Percentiles rank a stretch among this genome's conserved stretches.
Evolutionary conservation across 2,329 filamentous ascomycete genomes (phyloP).

Genomic region (Trichoderma koningii): DNA sequence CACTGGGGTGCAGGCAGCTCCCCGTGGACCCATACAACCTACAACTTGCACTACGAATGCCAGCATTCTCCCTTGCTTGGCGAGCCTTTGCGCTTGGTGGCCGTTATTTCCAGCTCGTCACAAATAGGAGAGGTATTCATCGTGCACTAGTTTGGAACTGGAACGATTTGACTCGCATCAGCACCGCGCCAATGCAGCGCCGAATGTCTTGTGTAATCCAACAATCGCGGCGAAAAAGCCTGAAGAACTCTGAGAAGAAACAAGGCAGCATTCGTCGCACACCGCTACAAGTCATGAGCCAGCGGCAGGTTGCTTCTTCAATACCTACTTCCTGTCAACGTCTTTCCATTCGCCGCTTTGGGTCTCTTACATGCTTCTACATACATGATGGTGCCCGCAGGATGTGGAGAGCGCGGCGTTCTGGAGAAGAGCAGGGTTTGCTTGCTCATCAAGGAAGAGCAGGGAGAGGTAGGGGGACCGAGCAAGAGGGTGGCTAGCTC

Average conservation of each 20-base stretch:
- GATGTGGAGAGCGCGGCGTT: conserved; percentile 9
- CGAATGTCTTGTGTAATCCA: neutral
- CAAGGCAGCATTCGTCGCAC: neutral
- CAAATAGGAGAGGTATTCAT: neutral
- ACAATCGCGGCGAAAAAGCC: neutral
- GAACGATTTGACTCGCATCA: conserved; percentile 3
- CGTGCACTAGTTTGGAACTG: neutral
- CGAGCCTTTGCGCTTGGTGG: neutral
- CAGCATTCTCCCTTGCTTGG: conserved; percentile 5
- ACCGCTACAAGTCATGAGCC: conserved; percentile 8
- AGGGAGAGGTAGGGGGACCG: too few species aligned
- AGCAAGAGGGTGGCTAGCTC: neutral
- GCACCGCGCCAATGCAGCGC: neutral
- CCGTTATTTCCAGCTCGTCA: neutral
- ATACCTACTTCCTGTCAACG: neutral
- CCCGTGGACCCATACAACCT: neutral
- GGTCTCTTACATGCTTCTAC: conserved; percentile 16
- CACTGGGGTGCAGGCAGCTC: neutral
- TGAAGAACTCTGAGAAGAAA: neutral
- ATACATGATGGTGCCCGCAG: neutral
- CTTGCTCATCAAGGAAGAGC: neutral
- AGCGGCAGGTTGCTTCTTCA: neutral
- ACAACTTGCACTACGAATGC: neutral
- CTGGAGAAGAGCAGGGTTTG: neutral
- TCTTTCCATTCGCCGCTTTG: conserved; percentile 14